Conservation (phyloP, 306 rosid species). For the Fragaria iinumae region DNA sequence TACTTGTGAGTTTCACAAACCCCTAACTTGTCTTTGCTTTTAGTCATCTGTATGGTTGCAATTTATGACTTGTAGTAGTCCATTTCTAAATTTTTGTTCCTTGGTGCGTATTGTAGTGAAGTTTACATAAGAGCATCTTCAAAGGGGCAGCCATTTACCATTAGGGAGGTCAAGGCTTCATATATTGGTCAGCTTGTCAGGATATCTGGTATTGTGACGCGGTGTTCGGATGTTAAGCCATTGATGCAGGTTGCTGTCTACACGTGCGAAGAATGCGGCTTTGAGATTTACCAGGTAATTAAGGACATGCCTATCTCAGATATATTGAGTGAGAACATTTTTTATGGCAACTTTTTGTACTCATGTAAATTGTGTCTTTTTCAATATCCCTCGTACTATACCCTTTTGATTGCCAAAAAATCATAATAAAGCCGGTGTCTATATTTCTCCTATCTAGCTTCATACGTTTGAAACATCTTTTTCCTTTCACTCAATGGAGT, state of each 20-base stretch:
- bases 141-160: slow-evolving; percentile 82
- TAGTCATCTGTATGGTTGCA: background rate
- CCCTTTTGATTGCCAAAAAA: background rate
- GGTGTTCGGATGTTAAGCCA: slow-evolving; percentile 98
- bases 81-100: slow-evolving; percentile 8
- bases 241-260: slow-evolving; percentile 97
- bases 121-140: slow-evolving; percentile 88
- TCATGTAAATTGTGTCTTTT: background rate
- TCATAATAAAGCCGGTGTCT: background rate
- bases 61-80: background rate
- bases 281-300: slow-evolving; percentile 97
- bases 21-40: background rate
- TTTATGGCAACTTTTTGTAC: background rate
- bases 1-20: slow-evolving; percentile 54
- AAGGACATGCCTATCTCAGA: background rate
- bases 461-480: background rate
- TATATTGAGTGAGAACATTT: background rate
- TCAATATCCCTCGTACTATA: slow-evolving; percentile 4
- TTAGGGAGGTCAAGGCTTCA: slow-evolving; percentile 96
- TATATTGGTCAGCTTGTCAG: slow-evolving; percentile 92
- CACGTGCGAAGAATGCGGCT: slow-evolving; percentile 97
- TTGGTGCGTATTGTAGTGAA: slow-evolving; percentile 55
- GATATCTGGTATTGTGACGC: slow-evolving; percentile 86
- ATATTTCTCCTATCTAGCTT: background rate
- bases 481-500: slow-evolving; percentile 3